These are phyloP conservation scores for Amaranthus cruentus DNA, from an alignment of 148 eudicot genomes.

Conservation along the genomic window DNA sequence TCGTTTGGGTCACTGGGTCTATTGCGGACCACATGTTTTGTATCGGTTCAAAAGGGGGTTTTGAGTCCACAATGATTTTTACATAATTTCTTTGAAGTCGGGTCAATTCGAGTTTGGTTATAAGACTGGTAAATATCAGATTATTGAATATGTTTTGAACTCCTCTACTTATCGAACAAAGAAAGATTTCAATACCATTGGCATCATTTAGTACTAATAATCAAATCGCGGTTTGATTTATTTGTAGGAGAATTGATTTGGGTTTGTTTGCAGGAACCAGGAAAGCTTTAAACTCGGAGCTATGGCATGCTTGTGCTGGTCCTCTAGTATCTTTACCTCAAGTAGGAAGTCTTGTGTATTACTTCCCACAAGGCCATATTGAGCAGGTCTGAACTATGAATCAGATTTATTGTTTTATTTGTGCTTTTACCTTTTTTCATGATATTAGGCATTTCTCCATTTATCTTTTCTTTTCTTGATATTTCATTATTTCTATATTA, in stretches of 20 bases:
- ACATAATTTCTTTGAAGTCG: too few relatives aligned
- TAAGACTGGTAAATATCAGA: too few relatives aligned
- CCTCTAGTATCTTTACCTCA: conserved; percentile 88
- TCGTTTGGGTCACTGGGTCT: too few relatives aligned
- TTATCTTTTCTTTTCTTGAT: conserved; percentile 5
- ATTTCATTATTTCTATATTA: conserved; percentile 12
- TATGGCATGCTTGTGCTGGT: conserved; percentile 99
- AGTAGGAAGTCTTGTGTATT: conserved; percentile 87
- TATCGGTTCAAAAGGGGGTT: too few relatives aligned
- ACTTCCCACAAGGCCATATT: conserved; percentile 97
- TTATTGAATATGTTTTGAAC: too few relatives aligned
- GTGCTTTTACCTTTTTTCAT: background rate
- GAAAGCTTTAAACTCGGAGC: conserved; percentile 65
- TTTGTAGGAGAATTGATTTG: background rate
- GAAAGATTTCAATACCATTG: too few relatives aligned
- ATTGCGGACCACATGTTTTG: too few relatives aligned
- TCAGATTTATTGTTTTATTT: conserved; percentile 2
- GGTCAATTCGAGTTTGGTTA: too few relatives aligned
- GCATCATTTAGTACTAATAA: too few relatives aligned
- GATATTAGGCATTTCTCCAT: background rate
- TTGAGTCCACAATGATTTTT: too few relatives aligned
- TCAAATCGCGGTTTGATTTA: too few relatives aligned
- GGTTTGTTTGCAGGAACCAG: conserved; percentile 35
- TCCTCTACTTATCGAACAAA: too few relatives aligned
- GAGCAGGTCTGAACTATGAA: conserved; percentile 59